Evolutionary conservation across 805 yeast genomes (phyloP), one percentile per base, ranked within the genome.

Genomic region (Metschnikowia kofuensis): DNA sequence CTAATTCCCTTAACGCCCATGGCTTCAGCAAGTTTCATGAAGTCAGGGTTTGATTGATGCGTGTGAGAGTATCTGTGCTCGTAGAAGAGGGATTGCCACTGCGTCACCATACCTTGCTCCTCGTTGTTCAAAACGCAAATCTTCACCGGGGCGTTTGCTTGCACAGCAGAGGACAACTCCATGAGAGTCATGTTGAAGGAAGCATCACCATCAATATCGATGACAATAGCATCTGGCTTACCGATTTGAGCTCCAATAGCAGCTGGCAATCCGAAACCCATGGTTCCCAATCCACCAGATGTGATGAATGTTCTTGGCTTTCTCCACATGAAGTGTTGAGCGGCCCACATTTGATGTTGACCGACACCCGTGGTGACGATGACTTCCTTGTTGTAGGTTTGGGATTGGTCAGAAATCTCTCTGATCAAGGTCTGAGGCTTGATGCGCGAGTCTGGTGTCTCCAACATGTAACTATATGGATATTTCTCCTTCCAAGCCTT

Each of bases 281-380:
- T 92, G 49, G 99, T 92, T 62, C 99, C 99, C 62, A 92, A 80
- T 61, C 99, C 99, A 73, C 99, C 99, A 44, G 97, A 89, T n/a
- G 98, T 90, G 68, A 92, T 87, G 75, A 94, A 85, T 44, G 95
- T 79, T 70, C 98, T 83, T 61, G 99, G 99, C 54, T 80, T 74
- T 53, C 84, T 85, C 96, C 97, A 92, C 45, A 90, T 82, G 83
- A 87, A 91, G 71, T 90, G 91, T 75, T 94, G 99, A 29, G 98
- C 98, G 35, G 98, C 95, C 99, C 99, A 92, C 99, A 92, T 92
- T 77, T 92, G 99, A 79, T 92, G 99, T 78, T 94, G 99, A 52
- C 99, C 99, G 45, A 94, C 98, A 78, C 99, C 99, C 35, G 99
- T 94, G 46, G 98, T 87, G 60, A 92, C 85, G 60, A 91, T 82